Percentiles rank a stretch among this genome's conserved stretches.
These are phyloP conservation scores for Wallacemonas collosoma DNA, from an alignment of 208 protist species.

Conservation along the genomic window DNA sequence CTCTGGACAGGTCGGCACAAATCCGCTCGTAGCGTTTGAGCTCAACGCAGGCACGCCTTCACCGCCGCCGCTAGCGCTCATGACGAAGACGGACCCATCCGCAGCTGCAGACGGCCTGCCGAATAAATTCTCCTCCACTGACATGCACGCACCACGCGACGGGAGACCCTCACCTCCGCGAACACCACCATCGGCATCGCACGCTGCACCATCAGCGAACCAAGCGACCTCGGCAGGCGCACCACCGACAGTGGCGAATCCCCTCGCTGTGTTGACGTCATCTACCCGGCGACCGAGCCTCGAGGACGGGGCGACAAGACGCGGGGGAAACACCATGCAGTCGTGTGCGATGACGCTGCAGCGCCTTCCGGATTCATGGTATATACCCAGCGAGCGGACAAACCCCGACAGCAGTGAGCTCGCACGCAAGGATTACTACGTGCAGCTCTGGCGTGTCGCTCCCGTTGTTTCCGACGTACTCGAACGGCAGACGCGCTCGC, in stretches of 20 bases:
- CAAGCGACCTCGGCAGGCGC: too few species aligned
- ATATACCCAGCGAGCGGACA: not conserved
- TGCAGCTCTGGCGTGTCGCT: slow-evolving; percentile 15
- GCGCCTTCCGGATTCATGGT: slow-evolving; percentile 1
- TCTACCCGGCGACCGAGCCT: not conserved
- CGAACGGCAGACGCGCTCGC: slow-evolving; percentile 1
- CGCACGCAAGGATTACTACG: slow-evolving; percentile 16
- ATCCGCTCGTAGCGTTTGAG: slow-evolving; percentile 9
- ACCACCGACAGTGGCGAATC: not conserved
- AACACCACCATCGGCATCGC: too few species aligned
- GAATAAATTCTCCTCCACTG: not conserved
- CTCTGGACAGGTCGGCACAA: not conserved
- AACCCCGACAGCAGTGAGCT: slow-evolving; percentile 14
- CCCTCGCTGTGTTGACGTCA: not conserved
- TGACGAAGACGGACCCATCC: too few species aligned
- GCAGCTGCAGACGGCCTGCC: not conserved
- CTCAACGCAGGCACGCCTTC: not conserved
- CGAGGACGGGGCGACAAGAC: not conserved
- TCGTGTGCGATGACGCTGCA: not conserved
- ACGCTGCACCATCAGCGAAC: too few species aligned
- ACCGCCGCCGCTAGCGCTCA: not conserved
- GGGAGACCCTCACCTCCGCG: too few species aligned
- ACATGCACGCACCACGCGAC: not conserved
- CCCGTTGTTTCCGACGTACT: slow-evolving; percentile 4
- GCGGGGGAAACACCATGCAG: not conserved